These are phyloP conservation scores for Nannizziopsis arthrosporioides DNA, from an alignment of 2,329 filamentous ascomycete genomes.

Conservation along the genomic window DNA sequence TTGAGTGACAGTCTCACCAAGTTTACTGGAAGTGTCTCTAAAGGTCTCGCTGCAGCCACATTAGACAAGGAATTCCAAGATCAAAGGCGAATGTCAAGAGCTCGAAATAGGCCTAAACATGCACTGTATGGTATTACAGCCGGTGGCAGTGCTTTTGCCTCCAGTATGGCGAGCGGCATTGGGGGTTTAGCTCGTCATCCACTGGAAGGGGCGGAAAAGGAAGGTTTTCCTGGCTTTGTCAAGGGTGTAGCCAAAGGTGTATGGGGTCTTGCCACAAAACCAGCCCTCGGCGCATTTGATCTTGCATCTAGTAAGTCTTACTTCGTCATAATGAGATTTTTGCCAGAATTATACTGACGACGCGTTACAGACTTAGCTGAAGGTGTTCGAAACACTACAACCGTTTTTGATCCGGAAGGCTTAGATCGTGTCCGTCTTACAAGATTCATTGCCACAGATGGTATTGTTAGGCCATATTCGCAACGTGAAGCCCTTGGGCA, in stretches of 20 bases:
- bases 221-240: constrained; percentile 86
- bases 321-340: background rate
- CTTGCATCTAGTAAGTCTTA: constrained; percentile 64
- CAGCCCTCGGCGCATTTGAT: constrained; percentile 91
- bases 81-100: constrained; percentile 80
- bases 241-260: constrained; percentile 96
- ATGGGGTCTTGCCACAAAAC: constrained; percentile 88
- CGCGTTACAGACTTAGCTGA: constrained; percentile 60
- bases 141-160: constrained; percentile 88
- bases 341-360: constrained; percentile 12
- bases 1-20: constrained; percentile 97
- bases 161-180: constrained; percentile 82
- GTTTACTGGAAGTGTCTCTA: constrained; percentile 92
- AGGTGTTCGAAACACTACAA: constrained; percentile 96
- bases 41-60: constrained; percentile 87
- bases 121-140: constrained; percentile 92
- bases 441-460: constrained; percentile 82
- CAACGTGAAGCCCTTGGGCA: constrained; percentile 92
- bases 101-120: constrained; percentile 90
- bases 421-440: constrained; percentile 89
- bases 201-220: constrained; percentile 88
- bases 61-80: constrained; percentile 99
- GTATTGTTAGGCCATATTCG: constrained; percentile 86
- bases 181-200: constrained; percentile 88
- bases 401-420: constrained; percentile 89